Evolutionary conservation across 441 rosid genomes (phyloP).

Genomic region (Omphalea diandra): DNA sequence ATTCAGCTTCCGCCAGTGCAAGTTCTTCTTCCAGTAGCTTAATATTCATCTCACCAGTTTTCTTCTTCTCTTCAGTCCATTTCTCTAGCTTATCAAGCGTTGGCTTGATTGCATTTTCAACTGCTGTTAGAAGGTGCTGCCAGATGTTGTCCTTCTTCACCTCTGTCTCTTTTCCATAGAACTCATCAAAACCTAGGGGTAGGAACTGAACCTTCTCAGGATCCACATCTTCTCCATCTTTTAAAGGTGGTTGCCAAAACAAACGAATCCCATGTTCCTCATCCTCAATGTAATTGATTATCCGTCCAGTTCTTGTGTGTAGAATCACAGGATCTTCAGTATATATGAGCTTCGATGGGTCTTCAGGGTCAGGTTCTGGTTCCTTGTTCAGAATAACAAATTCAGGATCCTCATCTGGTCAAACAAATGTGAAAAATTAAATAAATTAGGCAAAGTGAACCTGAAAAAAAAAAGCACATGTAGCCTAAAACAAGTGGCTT

Average conservation of each 20-base stretch:
- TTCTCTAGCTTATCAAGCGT: conserved; percentile 55
- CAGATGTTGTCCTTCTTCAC: conserved; percentile 42
- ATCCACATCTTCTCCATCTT: conserved; percentile 73
- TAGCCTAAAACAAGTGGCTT: no score
- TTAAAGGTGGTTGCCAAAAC: conserved; percentile 78
- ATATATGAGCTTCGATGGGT: conserved; percentile 65
- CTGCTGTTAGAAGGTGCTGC: conserved; percentile 41
- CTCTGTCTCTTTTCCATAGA: conserved; percentile 55
- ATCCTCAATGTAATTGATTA: conserved; percentile 78
- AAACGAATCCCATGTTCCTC: conserved; percentile 75
- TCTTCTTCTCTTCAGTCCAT: conserved; percentile 76
- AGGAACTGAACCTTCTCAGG: conserved; percentile 59
- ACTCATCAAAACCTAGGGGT: conserved; percentile 86
- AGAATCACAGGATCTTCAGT: conserved; percentile 77
- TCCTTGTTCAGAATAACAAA: conserved; percentile 70
- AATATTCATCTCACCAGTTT: conserved; percentile 50
- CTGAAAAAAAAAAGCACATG: neutral
- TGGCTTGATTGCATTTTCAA: conserved; percentile 56
- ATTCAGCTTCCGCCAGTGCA: conserved; percentile 72
- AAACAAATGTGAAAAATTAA: conserved; percentile 28
- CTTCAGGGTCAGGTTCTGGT: conserved; percentile 83
- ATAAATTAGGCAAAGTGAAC: neutral
- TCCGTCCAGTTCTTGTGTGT: conserved; percentile 72
- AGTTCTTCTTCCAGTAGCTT: conserved; percentile 64
- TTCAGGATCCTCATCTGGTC: conserved; percentile 73